Evolutionary conservation across 83 land plant genomes (phyloP).

Genomic region (Picea mariana): DNA sequence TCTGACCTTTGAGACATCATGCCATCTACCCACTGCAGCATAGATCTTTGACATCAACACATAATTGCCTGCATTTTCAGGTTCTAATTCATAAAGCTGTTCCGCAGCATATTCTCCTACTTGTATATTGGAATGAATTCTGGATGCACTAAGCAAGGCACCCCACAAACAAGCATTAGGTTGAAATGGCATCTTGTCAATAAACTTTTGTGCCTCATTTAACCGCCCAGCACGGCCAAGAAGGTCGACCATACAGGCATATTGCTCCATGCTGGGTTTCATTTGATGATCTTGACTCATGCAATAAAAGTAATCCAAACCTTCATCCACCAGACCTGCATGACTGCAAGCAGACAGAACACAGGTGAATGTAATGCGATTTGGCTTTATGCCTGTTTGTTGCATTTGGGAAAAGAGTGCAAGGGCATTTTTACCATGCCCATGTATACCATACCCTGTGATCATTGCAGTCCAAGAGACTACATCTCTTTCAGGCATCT

Average conservation of each 20-base stretch:
- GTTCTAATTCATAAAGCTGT: constrained; percentile 40
- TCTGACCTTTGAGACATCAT: constrained; percentile 36
- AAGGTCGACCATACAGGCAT: constrained; percentile 63
- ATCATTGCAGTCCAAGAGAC: constrained; percentile 78
- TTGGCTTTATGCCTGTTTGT: constrained; percentile 35
- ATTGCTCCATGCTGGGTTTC: constrained; percentile 50
- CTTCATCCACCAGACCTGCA: constrained; percentile 61
- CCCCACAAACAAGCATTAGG: constrained; percentile 55
- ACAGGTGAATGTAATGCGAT: constrained; percentile 55
- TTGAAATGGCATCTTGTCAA: constrained; percentile 46
- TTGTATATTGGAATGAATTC: constrained; percentile 30
- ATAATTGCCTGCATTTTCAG: constrained; percentile 44
- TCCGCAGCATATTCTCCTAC: constrained; percentile 40
- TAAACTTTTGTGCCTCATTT: constrained; percentile 49
- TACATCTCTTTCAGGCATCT: constrained; percentile 36
- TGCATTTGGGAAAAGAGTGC: constrained; percentile 42
- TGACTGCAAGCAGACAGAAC: constrained; percentile 61
- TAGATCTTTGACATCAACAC: constrained; percentile 45
- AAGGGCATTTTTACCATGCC: constrained; percentile 40
- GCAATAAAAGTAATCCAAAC: constrained; percentile 32
- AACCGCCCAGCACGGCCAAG: constrained; percentile 55
- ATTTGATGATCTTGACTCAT: constrained; percentile 47
- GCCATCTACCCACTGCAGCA: constrained; percentile 53
- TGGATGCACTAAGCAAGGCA: constrained; percentile 59
- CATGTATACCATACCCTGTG: constrained; percentile 54